Evolutionary conservation across 164 flowering plant genomes (phyloP), one percentile per base, ranked within the genome.

Genomic region (Stephania japonica): DNA sequence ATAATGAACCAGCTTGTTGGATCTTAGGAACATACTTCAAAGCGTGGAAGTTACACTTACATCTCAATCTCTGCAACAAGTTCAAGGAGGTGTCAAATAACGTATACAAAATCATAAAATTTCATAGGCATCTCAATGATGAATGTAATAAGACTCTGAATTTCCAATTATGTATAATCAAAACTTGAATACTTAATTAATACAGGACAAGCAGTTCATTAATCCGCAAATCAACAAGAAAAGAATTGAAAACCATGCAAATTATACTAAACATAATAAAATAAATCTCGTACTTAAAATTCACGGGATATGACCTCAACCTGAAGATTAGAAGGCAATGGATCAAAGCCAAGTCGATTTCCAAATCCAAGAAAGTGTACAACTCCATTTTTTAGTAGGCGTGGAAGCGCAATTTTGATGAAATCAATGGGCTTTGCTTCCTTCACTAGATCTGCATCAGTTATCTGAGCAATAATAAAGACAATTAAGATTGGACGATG

Each of bases 301-400:
- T 65, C 25, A n/a, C n/a, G 65, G 50, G 70, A 3, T 12, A 53
- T 69, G 67, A 32, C 49, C 73, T 67, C 65, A 43, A 94, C 98
- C 94, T 91, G 99, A 83, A 96, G 87, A 26, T 88, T 61, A 65
- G 65, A 81, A 70, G 98, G 91, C 75, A 96, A 65, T 70, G 94
- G 91, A 84, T 96, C 98, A 80, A 96, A 96, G 41, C 94, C 97
- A 23, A 93, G 91, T 63, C 99, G 87, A 76, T 96, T 93, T 70
- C 98, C 97, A 84, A 84, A 96, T 75, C 99, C 99, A 74, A 96
- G 91, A 62, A 93, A 88, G 81, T 93, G 97, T 76, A 96, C 97
- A 56, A 88, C 82, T 75, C 86, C 87, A 79, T 91, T 90, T 71
- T 69, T 77, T 70, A 71, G 69, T 6, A 96, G 87, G 74, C 89